Percentiles rank a stretch among this genome's conserved stretches.
These are phyloP conservation scores for Entomortierella lignicola DNA, from an alignment of 192 early-diverging fungal genomes.

Conservation along the genomic window DNA sequence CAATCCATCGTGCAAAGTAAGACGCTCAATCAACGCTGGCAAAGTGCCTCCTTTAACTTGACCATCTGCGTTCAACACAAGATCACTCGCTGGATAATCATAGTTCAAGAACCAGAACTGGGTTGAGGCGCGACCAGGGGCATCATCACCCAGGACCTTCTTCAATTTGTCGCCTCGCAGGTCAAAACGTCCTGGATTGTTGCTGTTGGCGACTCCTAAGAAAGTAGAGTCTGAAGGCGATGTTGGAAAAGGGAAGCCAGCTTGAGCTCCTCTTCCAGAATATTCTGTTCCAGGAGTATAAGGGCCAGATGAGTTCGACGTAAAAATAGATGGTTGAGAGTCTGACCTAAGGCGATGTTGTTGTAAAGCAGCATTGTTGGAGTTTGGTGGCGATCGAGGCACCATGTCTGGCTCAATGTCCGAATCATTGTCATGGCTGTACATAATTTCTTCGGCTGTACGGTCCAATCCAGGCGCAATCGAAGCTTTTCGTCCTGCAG, in stretches of 20 bases:
- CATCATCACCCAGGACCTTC: slow-evolving; percentile 67
- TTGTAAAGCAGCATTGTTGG: background rate
- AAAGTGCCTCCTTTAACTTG: slow-evolving; percentile 93
- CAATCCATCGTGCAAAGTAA: slow-evolving; percentile 88
- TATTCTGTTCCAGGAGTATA: slow-evolving; percentile 41
- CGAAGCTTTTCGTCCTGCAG: slow-evolving; percentile 17
- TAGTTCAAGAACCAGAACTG: slow-evolving; percentile 84
- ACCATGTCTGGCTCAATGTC: slow-evolving; percentile 47
- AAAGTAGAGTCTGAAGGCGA: slow-evolving; percentile 32
- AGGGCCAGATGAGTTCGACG: slow-evolving; percentile 23
- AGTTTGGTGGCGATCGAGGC: slow-evolving; percentile 10
- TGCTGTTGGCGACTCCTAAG: slow-evolving; percentile 15
- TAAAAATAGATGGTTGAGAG: slow-evolving; percentile 46
- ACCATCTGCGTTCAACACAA: slow-evolving; percentile 87
- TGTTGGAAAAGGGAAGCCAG: slow-evolving; percentile 63
- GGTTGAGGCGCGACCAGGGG: slow-evolving; percentile 44
- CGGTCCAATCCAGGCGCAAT: slow-evolving; percentile 29
- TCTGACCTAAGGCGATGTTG: slow-evolving; percentile 33
- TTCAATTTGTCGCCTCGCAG: slow-evolving; percentile 45
- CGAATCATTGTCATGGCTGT: slow-evolving; percentile 53
- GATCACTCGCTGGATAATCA: slow-evolving; percentile 79
- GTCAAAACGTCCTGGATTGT: slow-evolving; percentile 51
- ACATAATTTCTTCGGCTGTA: slow-evolving; percentile 36
- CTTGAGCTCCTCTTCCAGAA: slow-evolving; percentile 42
- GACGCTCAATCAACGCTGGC: slow-evolving; percentile 83